Evolutionary conservation across 2,329 filamentous ascomycete genomes (phyloP), one percentile per base, ranked within the genome.

Genomic region (Zelopaecilomyces penicillatus): DNA sequence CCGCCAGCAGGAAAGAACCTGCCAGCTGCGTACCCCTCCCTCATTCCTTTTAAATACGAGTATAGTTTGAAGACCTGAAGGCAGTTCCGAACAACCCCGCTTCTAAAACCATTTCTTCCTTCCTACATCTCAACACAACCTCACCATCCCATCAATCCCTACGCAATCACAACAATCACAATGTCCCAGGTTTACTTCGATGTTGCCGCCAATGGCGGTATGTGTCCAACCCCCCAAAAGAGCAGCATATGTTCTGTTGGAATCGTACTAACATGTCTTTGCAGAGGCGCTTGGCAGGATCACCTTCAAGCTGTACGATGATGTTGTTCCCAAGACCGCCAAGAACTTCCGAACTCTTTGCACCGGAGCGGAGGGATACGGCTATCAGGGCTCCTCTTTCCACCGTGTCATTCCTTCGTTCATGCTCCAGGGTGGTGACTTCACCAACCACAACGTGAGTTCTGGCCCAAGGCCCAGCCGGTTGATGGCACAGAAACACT

Each of bases 401-500:
- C 45, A 47, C 45, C 45, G 45, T 36, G 42, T 47, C 37, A 47
- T 47, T 35, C 41, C 42, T 31, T 34, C 37, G 38, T 47, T 47
- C 45, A 47, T 47, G 45, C 42, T 43, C 41, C 45, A 47, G 45
- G 45, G 45, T 37, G 45, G 45, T 44, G 45, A 47, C 33, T 47
- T 47, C 42, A 47, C 45, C 33, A 44, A 19, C 19, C 19, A 19
- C 19, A 19, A 19, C 19, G 42, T 19, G 19, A 31, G 46, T 40
- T 10, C 40, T 26, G 10, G 8, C n/a, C 28, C 26, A 12, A n/a
- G 12, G 6, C 6, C 28, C 36, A 29, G 8, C 9, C 7, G 12
- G 33, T 28, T 6, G 9, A 2, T 4, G 8, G 4, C 7, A 29
- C 28, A 29, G 27, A n/a, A 5, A 4, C 19, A 10, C 10, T 36